Evolutionary conservation across 1,139 yeast genomes (phyloP), one percentile per base, ranked within the genome.

Genomic region (Sugiyamaella sp.): DNA sequence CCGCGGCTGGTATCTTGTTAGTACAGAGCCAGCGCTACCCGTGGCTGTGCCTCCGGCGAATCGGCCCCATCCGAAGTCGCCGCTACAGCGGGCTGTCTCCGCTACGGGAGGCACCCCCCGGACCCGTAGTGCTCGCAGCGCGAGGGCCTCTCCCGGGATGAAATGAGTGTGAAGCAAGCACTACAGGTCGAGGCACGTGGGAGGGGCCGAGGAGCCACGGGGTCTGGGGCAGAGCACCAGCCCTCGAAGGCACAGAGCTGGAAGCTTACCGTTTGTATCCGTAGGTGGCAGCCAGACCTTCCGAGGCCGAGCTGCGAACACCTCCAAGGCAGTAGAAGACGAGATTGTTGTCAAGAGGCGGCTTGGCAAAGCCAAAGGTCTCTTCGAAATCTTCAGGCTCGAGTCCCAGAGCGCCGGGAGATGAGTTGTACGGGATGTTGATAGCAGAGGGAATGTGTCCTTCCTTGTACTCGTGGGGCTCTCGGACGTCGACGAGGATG

Each of bases 301-400:
- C 97, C 43, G 97, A 95, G 56, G 90, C 89, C 46, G 90, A 79
- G 41, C 96, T 86, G 74, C 99, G 83, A 46, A 90, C 88, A 52
- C 99, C 99, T 4, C 89, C 96, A 55, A 87, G 82, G 73, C 99
- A 93, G 74, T 91, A 91, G 72, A 93, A 91, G 41, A 93, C 81
- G 68, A 93, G 77, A 63, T 89, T 89, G 66, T 86, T 81, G 48
- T 82, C 84, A 42, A 76, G 70, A 4, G 74, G 64, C 2, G 99
- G 99, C 73, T 93, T 93, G n/a, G 76, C 77, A 66, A 90, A 85
- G 14, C 96, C 93, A 73, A 91, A 90, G 52, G 81, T 76, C 38
- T 86, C 88, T 63, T 81, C 79, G 66, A 95, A 93, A 61, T 89
- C 96, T 52, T 87, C 95, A 5, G 80, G 78, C 1, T 84, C 73